These are phyloP conservation scores for Amanita fuliginea DNA, from an alignment of 768 basidiomycete genomes.

Conservation along the genomic window DNA sequence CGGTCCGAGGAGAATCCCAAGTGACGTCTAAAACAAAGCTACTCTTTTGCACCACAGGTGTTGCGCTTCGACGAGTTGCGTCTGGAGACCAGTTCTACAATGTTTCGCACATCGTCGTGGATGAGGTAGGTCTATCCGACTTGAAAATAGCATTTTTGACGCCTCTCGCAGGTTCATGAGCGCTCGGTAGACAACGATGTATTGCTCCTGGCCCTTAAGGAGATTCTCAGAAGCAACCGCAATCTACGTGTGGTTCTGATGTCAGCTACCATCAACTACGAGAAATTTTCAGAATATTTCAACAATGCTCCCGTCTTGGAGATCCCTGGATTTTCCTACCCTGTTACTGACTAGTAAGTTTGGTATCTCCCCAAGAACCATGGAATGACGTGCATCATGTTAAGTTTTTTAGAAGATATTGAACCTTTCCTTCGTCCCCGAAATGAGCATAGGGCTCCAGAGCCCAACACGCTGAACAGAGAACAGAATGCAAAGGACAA, in stretches of 20 bases:
- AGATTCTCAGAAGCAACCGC: slow-evolving; percentile 47
- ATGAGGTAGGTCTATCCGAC: slow-evolving; percentile 48
- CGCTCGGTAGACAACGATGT: slow-evolving; percentile 88
- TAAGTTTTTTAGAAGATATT: slow-evolving; percentile 77
- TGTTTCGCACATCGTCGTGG: slow-evolving; percentile 80
- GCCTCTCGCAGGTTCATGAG: slow-evolving; percentile 63
- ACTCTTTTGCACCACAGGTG: slow-evolving; percentile 90
- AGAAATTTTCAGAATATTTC: slow-evolving; percentile 79
- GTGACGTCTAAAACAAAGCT: slow-evolving; percentile 57
- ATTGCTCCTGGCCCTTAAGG: slow-evolving; percentile 72
- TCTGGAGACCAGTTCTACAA: slow-evolving; percentile 57
- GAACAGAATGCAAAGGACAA: not conserved
- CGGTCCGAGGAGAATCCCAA: slow-evolving; percentile 79
- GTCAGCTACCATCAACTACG: slow-evolving; percentile 93
- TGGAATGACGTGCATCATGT: not conserved
- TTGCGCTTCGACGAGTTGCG: slow-evolving; percentile 73
- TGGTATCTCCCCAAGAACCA: not conserved
- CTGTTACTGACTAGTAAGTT: slow-evolving; percentile 65
- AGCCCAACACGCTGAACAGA: not conserved
- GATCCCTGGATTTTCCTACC: slow-evolving; percentile 78
- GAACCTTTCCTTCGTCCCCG: slow-evolving; percentile 47
- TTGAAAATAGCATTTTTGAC: not conserved
- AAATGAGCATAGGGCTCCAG: not conserved
- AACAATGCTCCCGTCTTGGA: slow-evolving; percentile 65
- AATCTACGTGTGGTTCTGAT: slow-evolving; percentile 75